Base-by-base conservation (phyloP, 306 rosid genomes). In the Quercus ilex region DNA sequence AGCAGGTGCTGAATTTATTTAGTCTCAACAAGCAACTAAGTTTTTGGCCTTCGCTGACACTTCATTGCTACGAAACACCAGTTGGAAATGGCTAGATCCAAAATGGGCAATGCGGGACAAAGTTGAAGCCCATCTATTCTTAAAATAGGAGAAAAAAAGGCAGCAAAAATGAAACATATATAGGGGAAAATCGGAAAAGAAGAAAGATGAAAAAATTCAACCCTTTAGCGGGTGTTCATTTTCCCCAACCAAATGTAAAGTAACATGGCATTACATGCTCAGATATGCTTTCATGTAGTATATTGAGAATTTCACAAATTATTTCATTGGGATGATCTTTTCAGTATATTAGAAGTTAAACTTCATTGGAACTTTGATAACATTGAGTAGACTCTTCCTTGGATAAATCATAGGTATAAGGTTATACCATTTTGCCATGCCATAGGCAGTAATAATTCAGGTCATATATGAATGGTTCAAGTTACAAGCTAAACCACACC, bases 111-210 rank as follows among this genome's bases (percentile, higher is more conserved):
- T 74, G 55, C 13, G 49, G 25, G 76, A 78, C 7, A 83, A 74
- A 13, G 28, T 59, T 3, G 79, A 73, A 31, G 68, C 55, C 86
- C 83, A 83, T 67, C 4, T 5, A 23, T 23, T 53, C 86, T 83
- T 5, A 35, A 35, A 35, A 35, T 35, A 35, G 9, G 41, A 49
- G 67, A 10, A 28, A 4, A 23, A 12, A 23, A 3, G 21, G 28
- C 7, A 10, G 5, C 31, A 59, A 11, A 28, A 23, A 59, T 59
- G 67, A 59, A 59, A 59, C 31, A 23, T 12, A 59, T 23, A 23
- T 10, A 20, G 15, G 5, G 38, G 7, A 33, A 33, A 33, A 33
- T 7, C 38, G 31, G 19, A 28, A 20, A 58, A 58, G 30, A 58
- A 21, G 30, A n/a, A n/a, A 21, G 60, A 58, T 21, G 65, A 10